phyloP scores from a whole-genome alignment of 306 rosid genomes.

The Rubus parviflorus region DNA sequence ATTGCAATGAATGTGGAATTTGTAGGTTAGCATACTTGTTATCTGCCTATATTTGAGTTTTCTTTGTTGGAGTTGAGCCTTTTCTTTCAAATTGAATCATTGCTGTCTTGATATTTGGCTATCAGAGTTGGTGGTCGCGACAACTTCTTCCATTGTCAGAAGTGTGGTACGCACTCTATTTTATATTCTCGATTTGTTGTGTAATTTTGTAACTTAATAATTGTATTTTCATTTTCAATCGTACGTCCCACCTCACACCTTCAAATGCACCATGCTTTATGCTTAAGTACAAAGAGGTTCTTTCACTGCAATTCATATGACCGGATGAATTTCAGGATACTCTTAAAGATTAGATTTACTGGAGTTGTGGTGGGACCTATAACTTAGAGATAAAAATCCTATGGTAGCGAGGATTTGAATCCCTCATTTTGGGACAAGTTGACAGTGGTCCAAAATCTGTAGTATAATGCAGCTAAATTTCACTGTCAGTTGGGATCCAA shows the following conservation, averaged over 20 bases:
- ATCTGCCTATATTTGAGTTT: conserved; percentile 7
- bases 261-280: not conserved
- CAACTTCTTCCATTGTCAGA: conserved; percentile 64
- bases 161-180: conserved; percentile 45
- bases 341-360: not conserved
- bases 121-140: conserved; percentile 62
- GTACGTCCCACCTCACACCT: not conserved
- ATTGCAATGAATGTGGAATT: conserved; percentile 75
- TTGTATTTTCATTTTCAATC: not conserved
- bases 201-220: not conserved
- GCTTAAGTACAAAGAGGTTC: not conserved
- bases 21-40: conserved; percentile 52
- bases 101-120: conserved; percentile 11
- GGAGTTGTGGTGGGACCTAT: too few species aligned
- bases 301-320: too few species aligned
- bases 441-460: too few species aligned
- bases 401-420: too few species aligned
- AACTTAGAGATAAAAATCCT: too few species aligned
- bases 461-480: too few species aligned
- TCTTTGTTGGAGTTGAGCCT: conserved; percentile 4
- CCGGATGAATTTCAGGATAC: not conserved
- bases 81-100: conserved; percentile 9
- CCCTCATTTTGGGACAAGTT: too few species aligned
- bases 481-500: too few species aligned
- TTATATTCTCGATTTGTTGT: conserved; percentile 17